Percentiles rank a stretch among this genome's conserved stretches.
phyloP scores from a whole-genome alignment of 2,329 filamentous ascomycete species.

The Fusarium agapanthi region DNA sequence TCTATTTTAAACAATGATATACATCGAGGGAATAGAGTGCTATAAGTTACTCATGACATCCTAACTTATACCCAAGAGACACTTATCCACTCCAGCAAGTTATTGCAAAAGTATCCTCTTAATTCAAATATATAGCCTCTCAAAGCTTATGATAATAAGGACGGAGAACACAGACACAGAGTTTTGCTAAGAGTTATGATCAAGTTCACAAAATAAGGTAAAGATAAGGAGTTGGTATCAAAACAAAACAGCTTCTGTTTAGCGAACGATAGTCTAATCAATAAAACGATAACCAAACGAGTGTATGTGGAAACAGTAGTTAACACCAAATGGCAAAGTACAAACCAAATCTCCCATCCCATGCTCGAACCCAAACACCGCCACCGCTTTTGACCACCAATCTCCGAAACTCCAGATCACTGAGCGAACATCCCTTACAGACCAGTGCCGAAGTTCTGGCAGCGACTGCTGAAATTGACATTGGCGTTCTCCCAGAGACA shows the following conservation, averaged over 20 bases:
- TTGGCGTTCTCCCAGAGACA: slow-evolving; percentile 55
- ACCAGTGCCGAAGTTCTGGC: slow-evolving; percentile 48
- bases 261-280: slow-evolving; percentile 27
- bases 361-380: neutral
- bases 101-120: too few species aligned
- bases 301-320: slow-evolving; percentile 18
- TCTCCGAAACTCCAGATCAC: neutral
- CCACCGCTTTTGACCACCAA: neutral
- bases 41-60: too few species aligned
- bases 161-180: neutral
- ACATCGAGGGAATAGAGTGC: neutral
- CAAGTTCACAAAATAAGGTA: neutral
- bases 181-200: neutral
- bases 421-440: slow-evolving; percentile 4
- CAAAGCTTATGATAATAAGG: neutral
- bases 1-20: neutral
- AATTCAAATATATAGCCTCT: neutral
- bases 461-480: slow-evolving; percentile 51
- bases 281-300: slow-evolving; percentile 21
- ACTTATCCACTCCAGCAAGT: neutral
- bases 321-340: slow-evolving; percentile 7
- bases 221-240: neutral
- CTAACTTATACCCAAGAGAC: neutral
- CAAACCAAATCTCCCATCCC: neutral
- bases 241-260: slow-evolving; percentile 29